These are phyloP conservation scores for Phytophthora boehmeriae DNA, from an alignment of 352 stramenopile species.

Conservation along the genomic window DNA sequence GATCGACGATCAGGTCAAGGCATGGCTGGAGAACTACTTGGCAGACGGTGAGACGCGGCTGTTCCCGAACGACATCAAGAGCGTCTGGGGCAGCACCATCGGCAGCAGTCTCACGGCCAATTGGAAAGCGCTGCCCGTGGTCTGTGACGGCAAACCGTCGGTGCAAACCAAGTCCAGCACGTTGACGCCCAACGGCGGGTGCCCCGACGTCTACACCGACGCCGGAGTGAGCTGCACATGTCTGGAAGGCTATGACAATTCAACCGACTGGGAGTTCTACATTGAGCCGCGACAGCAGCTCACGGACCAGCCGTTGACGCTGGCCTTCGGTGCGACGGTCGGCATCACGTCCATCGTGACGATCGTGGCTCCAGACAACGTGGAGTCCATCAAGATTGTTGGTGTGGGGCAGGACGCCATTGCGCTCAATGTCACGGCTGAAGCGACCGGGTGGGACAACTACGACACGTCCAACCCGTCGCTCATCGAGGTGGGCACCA, in stretches of 20 bases:
- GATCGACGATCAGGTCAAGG: constrained; percentile 51
- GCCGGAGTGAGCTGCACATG: constrained; percentile 64
- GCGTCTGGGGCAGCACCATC: constrained; percentile 53
- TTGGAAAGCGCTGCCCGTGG: constrained; percentile 54
- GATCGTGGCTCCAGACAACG: constrained; percentile 44
- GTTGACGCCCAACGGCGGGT: constrained; percentile 52
- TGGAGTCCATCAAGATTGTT: constrained; percentile 40
- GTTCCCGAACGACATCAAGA: constrained; percentile 67
- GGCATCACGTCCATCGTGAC: constrained; percentile 53
- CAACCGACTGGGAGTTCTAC: constrained; percentile 52
- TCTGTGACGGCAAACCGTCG: constrained; percentile 53
- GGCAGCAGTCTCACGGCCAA: constrained; percentile 54
- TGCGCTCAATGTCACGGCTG: constrained; percentile 45
- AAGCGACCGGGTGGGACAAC: constrained; percentile 47
- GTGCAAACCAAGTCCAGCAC: constrained; percentile 51
- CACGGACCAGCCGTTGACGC: constrained; percentile 37
- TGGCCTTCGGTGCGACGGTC: constrained; percentile 40
- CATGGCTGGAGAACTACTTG: constrained; percentile 61
- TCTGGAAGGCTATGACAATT: constrained; percentile 44
- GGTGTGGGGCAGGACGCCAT: constrained; percentile 32
- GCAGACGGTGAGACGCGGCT: constrained; percentile 57
- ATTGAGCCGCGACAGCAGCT: constrained; percentile 29
- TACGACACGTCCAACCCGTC: constrained; percentile 39
- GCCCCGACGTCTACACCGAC: constrained; percentile 47
- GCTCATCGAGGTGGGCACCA: constrained; percentile 45